Percentiles rank a stretch among this genome's conserved stretches.
These are phyloP conservation scores for Phytopythium mirpurense DNA, from an alignment of 352 stramenopile species.

Conservation along the genomic window DNA sequence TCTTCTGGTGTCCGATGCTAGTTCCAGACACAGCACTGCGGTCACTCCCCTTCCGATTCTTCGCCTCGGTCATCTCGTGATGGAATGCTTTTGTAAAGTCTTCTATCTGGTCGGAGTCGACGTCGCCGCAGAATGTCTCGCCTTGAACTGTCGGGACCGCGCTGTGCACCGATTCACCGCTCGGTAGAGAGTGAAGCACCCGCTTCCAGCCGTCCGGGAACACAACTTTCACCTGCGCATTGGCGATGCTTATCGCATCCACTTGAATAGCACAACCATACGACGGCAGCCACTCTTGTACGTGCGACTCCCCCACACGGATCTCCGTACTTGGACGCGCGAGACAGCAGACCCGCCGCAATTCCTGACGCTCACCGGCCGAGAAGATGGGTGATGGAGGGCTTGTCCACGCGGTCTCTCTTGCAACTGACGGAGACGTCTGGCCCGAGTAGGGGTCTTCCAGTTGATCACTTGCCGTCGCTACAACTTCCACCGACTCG, in stretches of 20 bases:
- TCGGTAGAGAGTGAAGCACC: slow-evolving; percentile 23
- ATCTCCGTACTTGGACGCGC: no score
- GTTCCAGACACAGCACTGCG: slow-evolving; percentile 23
- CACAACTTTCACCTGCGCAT: slow-evolving; percentile 19
- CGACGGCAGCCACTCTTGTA: slow-evolving; percentile 34
- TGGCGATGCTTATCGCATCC: slow-evolving; percentile 13
- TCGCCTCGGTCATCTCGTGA: slow-evolving; percentile 18
- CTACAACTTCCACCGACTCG: background rate
- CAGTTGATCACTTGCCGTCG: background rate
- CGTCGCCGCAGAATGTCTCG: slow-evolving; percentile 24
- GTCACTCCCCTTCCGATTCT: slow-evolving; percentile 13
- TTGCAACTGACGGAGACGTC: background rate
- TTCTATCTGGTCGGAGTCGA: slow-evolving; percentile 11
- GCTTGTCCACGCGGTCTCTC: slow-evolving; percentile 12
- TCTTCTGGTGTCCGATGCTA: slow-evolving; percentile 40
- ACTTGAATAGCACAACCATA: slow-evolving; percentile 41
- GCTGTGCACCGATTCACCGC: slow-evolving; percentile 27
- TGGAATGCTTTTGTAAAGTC: slow-evolving; percentile 13
- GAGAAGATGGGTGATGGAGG: slow-evolving; percentile 18
- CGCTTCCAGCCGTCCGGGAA: slow-evolving; percentile 39
- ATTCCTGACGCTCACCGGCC: slow-evolving; percentile 15
- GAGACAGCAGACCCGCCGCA: slow-evolving; percentile 10
- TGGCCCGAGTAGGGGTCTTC: background rate
- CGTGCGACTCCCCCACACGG: slow-evolving; percentile 20
- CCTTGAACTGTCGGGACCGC: slow-evolving; percentile 22